Conservation (phyloP, 352 stramenopile species). For the Phytophthora cajani region DNA sequence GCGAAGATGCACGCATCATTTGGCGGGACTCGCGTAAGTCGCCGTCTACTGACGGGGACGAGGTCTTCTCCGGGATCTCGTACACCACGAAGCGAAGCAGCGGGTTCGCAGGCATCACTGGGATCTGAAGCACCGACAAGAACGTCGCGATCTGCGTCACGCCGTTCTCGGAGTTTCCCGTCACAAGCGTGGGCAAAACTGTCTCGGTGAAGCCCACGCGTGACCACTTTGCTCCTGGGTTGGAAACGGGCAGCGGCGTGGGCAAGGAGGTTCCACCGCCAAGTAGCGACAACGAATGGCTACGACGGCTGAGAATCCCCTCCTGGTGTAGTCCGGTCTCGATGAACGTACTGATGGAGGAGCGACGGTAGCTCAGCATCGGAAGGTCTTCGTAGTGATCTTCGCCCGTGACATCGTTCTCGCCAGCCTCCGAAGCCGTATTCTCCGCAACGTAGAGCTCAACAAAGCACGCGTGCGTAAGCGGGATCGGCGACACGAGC, state of each 20-base stretch:
- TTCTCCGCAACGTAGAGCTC: slow-evolving; percentile 80
- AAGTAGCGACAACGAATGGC: slow-evolving; percentile 56
- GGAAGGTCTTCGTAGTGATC: slow-evolving; percentile 64
- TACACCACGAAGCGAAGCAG: slow-evolving; percentile 86
- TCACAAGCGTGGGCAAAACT: slow-evolving; percentile 67
- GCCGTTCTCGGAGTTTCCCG: slow-evolving; percentile 33
- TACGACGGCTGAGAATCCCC: slow-evolving; percentile 59
- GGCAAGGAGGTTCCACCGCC: slow-evolving; percentile 20
- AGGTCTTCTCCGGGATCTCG: slow-evolving; percentile 65
- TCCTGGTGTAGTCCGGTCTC: slow-evolving; percentile 76
- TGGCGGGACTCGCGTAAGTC: slow-evolving; percentile 35
- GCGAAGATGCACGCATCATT: slow-evolving; percentile 49
- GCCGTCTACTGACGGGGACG: slow-evolving; percentile 26
- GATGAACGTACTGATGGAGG: slow-evolving; percentile 79
- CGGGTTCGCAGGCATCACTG: slow-evolving; percentile 64
- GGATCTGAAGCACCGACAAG: slow-evolving; percentile 81
- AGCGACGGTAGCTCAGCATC: slow-evolving; percentile 54
- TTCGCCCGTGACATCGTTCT: slow-evolving; percentile 60
- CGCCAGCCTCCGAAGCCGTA: slow-evolving; percentile 37
- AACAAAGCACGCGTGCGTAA: slow-evolving; percentile 77
- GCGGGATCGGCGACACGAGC: slow-evolving; percentile 62
- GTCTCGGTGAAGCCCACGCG: slow-evolving; percentile 83
- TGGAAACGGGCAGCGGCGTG: slow-evolving; percentile 39
- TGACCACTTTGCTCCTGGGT: slow-evolving; percentile 56
- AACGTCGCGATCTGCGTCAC: slow-evolving; percentile 75